Percentiles rank a stretch among this genome's conserved stretches.
Evolutionary conservation across 371 early-diverging fungal species (phyloP).

Genomic region (Apophysomyces trapeziformis): DNA sequence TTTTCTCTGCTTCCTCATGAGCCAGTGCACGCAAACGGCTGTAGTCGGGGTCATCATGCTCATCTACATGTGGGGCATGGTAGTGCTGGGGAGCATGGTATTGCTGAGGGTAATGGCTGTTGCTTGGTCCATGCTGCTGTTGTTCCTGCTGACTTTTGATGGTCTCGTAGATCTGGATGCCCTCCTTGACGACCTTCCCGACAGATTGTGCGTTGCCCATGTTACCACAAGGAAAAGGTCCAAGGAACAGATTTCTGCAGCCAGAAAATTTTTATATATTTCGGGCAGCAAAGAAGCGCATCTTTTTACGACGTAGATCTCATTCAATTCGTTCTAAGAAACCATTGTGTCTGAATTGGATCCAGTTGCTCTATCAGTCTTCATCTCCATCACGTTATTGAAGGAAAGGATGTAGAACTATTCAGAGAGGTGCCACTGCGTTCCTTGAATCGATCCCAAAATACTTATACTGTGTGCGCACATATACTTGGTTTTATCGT

Average conservation of each 20-base stretch:
- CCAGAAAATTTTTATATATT: neutral
- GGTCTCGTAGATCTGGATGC: conserved; percentile 30
- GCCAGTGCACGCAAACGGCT: conserved; percentile 40
- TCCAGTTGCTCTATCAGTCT: neutral
- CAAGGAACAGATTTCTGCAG: neutral
- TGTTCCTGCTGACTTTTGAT: conserved; percentile 26
- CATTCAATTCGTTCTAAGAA: neutral
- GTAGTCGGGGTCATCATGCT: conserved; percentile 45
- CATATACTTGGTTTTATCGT: no score
- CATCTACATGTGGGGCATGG: conserved; percentile 21
- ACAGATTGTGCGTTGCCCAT: conserved; percentile 53
- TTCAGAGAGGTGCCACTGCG: no score
- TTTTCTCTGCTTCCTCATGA: conserved; percentile 46
- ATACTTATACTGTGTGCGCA: no score
- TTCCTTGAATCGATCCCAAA: no score
- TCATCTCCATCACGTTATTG: no score
- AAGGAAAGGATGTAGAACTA: no score
- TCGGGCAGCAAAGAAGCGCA: neutral
- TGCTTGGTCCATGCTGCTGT: conserved; percentile 16
- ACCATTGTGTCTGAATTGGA: neutral
- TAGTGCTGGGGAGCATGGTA: conserved; percentile 12
- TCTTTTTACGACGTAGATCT: no score
- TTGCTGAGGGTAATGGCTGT: conserved; percentile 16
- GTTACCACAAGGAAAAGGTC: neutral
- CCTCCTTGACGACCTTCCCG: conserved; percentile 31